Conservation (phyloP, 2,329 filamentous ascomycete species). For the Phialophora expanda region DNA sequence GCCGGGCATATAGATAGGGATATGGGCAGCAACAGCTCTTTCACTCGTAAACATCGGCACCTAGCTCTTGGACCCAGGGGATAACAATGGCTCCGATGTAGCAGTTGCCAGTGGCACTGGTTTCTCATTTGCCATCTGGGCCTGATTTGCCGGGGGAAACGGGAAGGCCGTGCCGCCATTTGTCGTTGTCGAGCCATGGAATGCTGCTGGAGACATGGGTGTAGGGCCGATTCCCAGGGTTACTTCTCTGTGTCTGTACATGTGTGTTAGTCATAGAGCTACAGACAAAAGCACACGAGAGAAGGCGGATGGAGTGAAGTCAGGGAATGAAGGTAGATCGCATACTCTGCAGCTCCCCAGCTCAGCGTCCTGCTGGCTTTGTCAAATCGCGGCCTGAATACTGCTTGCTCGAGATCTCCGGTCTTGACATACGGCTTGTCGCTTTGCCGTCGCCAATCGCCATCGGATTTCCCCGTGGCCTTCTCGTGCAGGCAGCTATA, state of each 20-base stretch:
- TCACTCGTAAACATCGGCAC: no score
- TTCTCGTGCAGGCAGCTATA: conserved; percentile 20
- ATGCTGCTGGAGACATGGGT: neutral
- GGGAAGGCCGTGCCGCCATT: no score
- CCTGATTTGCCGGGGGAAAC: no score
- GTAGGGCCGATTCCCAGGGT: conserved; percentile 5
- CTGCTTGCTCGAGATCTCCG: conserved; percentile 13
- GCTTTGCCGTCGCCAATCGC: conserved; percentile 3
- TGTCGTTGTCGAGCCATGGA: no score
- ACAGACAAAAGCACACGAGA: no score
- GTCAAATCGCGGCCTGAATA: conserved; percentile 18
- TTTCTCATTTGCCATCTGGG: no score
- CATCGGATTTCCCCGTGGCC: neutral
- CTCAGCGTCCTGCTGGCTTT: conserved; percentile 14
- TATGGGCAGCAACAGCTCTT: neutral
- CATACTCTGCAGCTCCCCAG: conserved; percentile 15
- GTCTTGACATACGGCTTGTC: conserved; percentile 9
- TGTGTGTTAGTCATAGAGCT: conserved; percentile 2
- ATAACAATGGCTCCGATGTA: no score
- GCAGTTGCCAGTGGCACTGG: no score
- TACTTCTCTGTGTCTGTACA: conserved; percentile 9
- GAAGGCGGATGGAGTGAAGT: no score
- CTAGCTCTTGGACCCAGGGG: no score
- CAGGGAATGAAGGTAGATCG: no score
- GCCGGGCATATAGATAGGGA: neutral